Percentiles rank a stretch among this genome's conserved stretches.
Conservation (phyloP, 768 basidiomycete species). For the Phanerodontia chrysosporium region DNA sequence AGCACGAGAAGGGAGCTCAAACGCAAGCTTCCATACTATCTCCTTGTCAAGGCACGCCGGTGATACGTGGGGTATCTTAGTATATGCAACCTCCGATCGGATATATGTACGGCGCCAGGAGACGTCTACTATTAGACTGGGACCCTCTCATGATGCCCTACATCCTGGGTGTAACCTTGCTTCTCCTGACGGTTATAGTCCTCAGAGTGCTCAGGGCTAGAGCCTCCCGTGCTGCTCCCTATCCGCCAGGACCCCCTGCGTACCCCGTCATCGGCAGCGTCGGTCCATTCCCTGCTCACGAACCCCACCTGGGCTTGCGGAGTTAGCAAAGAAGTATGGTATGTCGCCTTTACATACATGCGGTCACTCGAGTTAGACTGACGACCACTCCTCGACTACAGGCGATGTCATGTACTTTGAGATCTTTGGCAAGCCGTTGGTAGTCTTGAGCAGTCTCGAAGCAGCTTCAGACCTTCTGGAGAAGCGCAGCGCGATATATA, state of each 20-base stretch:
- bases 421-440: slow-evolving; percentile 28
- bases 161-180: not conserved
- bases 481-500: slow-evolving; percentile 34
- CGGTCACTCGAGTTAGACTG: no score
- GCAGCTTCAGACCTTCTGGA: slow-evolving; percentile 33
- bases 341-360: not conserved
- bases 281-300: slow-evolving; percentile 27
- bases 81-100: no score
- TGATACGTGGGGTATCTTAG: no score
- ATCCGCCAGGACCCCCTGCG: slow-evolving; percentile 34
- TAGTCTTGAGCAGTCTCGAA: slow-evolving; percentile 29
- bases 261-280: slow-evolving; percentile 36
- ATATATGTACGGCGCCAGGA: not conserved
- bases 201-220: not conserved
- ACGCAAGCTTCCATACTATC: no score
- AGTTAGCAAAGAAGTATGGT: slow-evolving; percentile 33
- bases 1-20: no score
- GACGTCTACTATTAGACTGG: no score
- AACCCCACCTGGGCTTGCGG: slow-evolving; percentile 23
- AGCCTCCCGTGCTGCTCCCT: not conserved
- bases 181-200: not conserved
- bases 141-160: not conserved
- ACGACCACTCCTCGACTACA: not conserved
- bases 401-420: slow-evolving; percentile 26
- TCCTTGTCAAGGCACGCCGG: no score